These are phyloP conservation scores for Wickerhamiella kurtzmanii DNA, from an alignment of 805 yeast species.

Conservation along the genomic window DNA sequence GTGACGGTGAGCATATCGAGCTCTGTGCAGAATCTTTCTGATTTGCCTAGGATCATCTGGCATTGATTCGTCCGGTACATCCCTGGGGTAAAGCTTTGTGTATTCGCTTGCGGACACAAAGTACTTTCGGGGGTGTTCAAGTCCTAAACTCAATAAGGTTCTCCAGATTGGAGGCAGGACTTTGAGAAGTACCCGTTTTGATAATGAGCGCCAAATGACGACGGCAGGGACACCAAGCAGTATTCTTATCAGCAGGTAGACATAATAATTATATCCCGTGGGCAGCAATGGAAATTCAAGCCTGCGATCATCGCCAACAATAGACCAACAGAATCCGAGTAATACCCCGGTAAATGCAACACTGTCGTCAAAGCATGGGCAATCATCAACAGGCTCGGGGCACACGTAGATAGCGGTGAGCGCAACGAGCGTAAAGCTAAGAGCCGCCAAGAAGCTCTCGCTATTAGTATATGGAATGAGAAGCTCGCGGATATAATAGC, in stretches of 20 bases:
- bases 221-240: slow-evolving; percentile 49
- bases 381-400: slow-evolving; percentile 76
- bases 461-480: slow-evolving; percentile 31
- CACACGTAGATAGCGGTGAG: slow-evolving; percentile 5
- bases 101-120: slow-evolving; percentile 28
- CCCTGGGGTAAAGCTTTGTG: slow-evolving; percentile 22
- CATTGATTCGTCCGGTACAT: slow-evolving; percentile 18
- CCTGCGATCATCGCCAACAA: neutral
- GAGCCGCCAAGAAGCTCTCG: slow-evolving; percentile 1
- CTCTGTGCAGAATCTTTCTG: slow-evolving; percentile 20
- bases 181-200: slow-evolving; percentile 53
- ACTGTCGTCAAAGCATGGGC: slow-evolving; percentile 93
- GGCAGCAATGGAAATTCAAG: neutral
- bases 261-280: slow-evolving; percentile 13
- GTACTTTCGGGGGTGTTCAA: slow-evolving; percentile 29
- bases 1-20: slow-evolving; percentile 20
- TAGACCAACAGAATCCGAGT: slow-evolving; percentile 38
- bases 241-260: slow-evolving; percentile 31
- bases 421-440: slow-evolving; percentile 2
- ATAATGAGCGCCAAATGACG: slow-evolving; percentile 56
- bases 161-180: slow-evolving; percentile 49
- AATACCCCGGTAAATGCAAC: slow-evolving; percentile 83
- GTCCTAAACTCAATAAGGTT: slow-evolving; percentile 24
- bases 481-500: slow-evolving; percentile 29
- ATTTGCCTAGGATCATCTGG: slow-evolving; percentile 26